Conservation (phyloP, 306 rosid genomes). For the Dryas alaskensis region DNA sequence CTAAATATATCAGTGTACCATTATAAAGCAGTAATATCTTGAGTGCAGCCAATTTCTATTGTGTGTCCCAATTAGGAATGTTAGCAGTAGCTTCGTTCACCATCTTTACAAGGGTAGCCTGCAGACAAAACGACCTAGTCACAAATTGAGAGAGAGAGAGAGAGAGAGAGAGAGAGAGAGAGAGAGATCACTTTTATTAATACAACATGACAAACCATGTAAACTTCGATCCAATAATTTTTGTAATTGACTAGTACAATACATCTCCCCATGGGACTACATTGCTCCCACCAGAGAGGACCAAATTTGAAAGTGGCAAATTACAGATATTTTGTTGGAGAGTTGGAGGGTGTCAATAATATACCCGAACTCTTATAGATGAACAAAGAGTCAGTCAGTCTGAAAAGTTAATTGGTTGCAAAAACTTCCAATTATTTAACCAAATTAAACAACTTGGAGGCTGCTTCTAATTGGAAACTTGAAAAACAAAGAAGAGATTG, state of each 20-base stretch:
- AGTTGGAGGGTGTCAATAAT: neutral
- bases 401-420: neutral
- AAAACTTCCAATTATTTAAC: neutral
- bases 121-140: conserved; percentile 28
- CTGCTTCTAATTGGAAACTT: no score
- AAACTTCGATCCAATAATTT: neutral
- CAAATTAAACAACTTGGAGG: no score
- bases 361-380: neutral
- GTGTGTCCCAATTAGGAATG: conserved; percentile 68
- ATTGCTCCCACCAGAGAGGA: neutral
- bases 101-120: conserved; percentile 87
- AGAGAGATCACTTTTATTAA: neutral
- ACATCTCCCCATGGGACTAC: no score
- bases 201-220: neutral
- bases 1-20: neutral
- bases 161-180: neutral
- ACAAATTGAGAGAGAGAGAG: neutral
- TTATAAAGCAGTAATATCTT: neutral
- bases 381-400: neutral
- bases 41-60: conserved; percentile 23
- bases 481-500: no score
- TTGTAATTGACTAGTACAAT: no score
- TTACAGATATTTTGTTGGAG: neutral
- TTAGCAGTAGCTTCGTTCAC: conserved; percentile 86
- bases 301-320: neutral